Evolutionary conservation across 2,329 filamentous ascomycete species (phyloP).

Genomic region (Daldinia sp.): DNA sequence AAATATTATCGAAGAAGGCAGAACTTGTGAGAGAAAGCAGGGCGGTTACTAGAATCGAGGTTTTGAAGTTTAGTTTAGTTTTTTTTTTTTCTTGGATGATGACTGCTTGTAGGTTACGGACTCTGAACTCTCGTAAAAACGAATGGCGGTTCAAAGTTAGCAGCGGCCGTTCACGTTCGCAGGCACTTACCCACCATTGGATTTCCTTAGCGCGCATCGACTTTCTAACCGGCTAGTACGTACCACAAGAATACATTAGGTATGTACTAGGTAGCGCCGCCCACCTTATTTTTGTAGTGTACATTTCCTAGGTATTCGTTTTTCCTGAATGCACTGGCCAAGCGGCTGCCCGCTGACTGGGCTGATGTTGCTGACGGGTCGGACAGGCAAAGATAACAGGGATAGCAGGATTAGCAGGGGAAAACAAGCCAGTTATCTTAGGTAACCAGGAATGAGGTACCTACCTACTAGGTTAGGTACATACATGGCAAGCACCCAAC

Average conservation of each 20-base stretch:
- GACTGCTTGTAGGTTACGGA: constrained; percentile 2
- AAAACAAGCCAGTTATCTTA: background rate
- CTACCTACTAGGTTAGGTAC: no score
- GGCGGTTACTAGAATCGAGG: background rate
- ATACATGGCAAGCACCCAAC: no score
- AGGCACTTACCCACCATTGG: constrained; percentile 31
- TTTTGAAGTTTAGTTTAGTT: background rate
- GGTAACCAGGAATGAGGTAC: background rate
- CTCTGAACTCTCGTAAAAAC: constrained; percentile 21
- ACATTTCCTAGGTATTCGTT: background rate
- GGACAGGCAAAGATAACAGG: no score
- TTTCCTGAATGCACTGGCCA: constrained; percentile 24
- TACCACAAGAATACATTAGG: background rate
- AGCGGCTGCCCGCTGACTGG: constrained; percentile 21
- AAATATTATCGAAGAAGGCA: constrained; percentile 4
- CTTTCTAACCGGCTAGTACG: constrained; percentile 6
- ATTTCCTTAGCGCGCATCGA: constrained; percentile 31
- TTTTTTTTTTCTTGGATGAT: no score
- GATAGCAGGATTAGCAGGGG: no score
- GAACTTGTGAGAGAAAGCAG: background rate
- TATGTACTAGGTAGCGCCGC: no score
- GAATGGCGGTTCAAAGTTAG: constrained; percentile 24
- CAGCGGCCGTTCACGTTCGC: constrained; percentile 26
- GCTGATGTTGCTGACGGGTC: constrained; percentile 11
- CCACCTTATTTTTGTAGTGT: no score